Evolutionary conservation across 176 grass and related monocot species (phyloP).

Genomic region (Neostapfia colusana): DNA sequence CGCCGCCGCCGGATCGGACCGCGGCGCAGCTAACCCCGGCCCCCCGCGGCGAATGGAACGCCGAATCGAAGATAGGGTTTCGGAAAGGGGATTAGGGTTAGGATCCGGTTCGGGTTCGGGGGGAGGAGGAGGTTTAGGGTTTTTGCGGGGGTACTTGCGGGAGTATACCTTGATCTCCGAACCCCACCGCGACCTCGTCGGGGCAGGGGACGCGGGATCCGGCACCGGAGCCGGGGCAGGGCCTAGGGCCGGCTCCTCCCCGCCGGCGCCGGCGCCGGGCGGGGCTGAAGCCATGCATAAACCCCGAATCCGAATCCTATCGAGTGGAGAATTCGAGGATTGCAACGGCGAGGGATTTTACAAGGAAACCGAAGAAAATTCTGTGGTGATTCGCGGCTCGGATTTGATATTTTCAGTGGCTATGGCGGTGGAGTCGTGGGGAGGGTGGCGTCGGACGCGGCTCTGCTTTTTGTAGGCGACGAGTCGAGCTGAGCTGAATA

Average conservation of each 20-base stretch:
- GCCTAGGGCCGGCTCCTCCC: conserved; percentile 8
- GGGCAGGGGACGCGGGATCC: not conserved
- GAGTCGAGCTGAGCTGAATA: not conserved
- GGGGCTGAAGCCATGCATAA: conserved; percentile 73
- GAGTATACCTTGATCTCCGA: conserved; percentile 84
- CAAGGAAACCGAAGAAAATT: not conserved
- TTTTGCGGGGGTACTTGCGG: conserved; percentile 68
- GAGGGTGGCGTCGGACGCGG: not conserved
- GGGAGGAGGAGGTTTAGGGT: conserved; percentile 50
- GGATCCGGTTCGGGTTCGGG: not conserved
- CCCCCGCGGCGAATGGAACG: conserved; percentile 31
- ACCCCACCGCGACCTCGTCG: conserved; percentile 53
- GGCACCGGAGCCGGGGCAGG: conserved; percentile 4
- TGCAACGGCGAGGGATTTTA: not conserved
- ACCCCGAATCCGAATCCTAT: conserved; percentile 31
- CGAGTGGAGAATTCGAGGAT: not conserved
- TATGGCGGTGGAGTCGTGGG: not conserved
- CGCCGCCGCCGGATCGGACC: conserved; percentile 22
- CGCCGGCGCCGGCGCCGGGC: conserved; percentile 32
- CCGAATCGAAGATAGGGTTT: conserved; percentile 47
- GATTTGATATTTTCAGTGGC: not conserved
- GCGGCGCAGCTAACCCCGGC: not conserved
- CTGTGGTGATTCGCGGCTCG: not conserved
- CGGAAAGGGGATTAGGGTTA: conserved; percentile 39
- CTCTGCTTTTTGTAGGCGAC: not conserved